Evolutionary conservation across 2,329 filamentous ascomycete genomes (phyloP).

Genomic region (Dothistroma pini): DNA sequence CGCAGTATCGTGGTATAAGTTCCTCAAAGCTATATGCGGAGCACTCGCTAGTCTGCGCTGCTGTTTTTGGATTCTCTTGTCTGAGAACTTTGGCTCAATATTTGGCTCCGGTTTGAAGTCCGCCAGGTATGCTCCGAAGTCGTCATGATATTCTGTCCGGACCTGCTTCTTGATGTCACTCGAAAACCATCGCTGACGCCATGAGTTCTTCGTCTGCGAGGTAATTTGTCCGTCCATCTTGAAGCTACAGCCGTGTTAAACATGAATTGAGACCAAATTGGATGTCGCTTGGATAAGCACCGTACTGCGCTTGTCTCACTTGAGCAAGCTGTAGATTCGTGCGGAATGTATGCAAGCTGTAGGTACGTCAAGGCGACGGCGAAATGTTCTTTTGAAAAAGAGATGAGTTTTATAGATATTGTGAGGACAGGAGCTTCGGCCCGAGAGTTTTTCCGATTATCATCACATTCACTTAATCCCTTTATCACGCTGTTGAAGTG

Average conservation of each 20-base stretch:
- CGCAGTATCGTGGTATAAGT: neutral
- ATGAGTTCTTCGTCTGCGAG: neutral
- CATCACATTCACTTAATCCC: too few species aligned
- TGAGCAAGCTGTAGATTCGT: neutral
- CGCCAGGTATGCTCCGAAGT: neutral
- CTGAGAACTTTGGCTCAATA: neutral
- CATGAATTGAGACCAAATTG: neutral
- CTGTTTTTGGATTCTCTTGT: neutral
- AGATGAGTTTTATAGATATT: neutral
- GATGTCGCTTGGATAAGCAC: neutral
- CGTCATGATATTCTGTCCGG: neutral
- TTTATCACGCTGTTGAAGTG: too few species aligned
- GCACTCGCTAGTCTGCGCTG: neutral
- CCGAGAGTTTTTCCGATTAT: too few species aligned
- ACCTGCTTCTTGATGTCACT: neutral
- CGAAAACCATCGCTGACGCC: neutral
- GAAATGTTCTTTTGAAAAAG: neutral
- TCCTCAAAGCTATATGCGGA: neutral
- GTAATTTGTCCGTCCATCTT: neutral
- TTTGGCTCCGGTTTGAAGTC: neutral
- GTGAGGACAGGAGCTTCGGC: too few species aligned
- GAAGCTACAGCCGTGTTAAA: neutral
- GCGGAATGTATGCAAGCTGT: neutral
- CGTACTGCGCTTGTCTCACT: neutral
- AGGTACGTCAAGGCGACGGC: neutral